Evolutionary conservation across 163 green algal species (phyloP).

Genomic region (Chlorella variabilis): DNA sequence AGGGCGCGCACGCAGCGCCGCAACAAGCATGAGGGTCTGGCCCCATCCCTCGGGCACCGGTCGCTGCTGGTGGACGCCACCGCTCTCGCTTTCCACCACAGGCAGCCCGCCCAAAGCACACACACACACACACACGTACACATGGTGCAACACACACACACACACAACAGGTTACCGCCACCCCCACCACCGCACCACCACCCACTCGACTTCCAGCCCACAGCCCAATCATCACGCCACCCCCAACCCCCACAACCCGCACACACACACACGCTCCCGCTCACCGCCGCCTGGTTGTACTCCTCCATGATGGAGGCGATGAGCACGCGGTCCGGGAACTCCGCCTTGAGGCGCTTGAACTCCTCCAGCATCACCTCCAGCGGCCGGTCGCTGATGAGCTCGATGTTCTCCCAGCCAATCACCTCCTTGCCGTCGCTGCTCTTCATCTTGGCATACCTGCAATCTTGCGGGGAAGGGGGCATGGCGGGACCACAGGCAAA

Average conservation of each 20-base stretch:
- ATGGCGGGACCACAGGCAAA: too few relatives aligned
- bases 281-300: conserved; percentile 72
- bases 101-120: too few relatives aligned
- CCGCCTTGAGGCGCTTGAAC: conserved; percentile 84
- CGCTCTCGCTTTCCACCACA: too few relatives aligned
- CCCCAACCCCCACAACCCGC: not conserved
- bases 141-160: too few relatives aligned
- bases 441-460: conserved; percentile 93
- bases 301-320: conserved; percentile 99
- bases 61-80: too few relatives aligned
- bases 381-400: conserved; percentile 94
- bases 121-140: too few relatives aligned
- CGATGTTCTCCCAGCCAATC: conserved; percentile 97
- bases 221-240: too few relatives aligned
- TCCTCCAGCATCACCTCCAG: conserved; percentile 96
- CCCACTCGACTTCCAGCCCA: too few relatives aligned
- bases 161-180: not conserved
- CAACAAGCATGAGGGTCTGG: too few relatives aligned
- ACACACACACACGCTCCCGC: not conserved
- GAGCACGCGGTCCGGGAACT: conserved; percentile 93
- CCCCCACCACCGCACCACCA: too few relatives aligned
- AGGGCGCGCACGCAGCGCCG: not conserved
- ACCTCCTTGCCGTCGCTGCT: conserved; percentile 68
- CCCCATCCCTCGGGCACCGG: too few relatives aligned
- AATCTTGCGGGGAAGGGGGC: too few relatives aligned